Evolutionary conservation across 768 basidiomycete species (phyloP), one percentile per base, ranked within the genome.

Genomic region (Suillus decipiens): DNA sequence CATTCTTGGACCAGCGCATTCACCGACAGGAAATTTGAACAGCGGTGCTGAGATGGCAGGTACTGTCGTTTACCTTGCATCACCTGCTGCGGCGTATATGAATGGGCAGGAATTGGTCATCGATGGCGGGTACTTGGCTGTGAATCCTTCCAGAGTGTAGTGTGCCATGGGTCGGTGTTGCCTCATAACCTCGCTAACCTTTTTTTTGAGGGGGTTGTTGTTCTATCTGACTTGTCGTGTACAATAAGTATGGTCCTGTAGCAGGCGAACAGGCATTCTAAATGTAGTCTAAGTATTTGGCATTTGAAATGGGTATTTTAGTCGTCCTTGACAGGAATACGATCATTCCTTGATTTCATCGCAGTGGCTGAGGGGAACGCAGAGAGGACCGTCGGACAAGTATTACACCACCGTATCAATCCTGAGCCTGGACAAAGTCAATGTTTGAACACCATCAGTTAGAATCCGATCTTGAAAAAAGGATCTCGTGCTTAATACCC

Each of bases 51-150:
- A 93, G 70, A 87, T 92, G 77, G 90, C 89, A 10, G 92, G 89
- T 9, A 90, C 91, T 10, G 90, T 79, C 0, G 81, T 93, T 6
- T 92, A 90, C 72, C 82, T 94, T 6, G 88, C 84, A 8, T 91
- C 90, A 11, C 83, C 79, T 11, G 89, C 90, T 2, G 90, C 89
- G 39, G 85, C 80, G 34, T 93, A 91, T 71, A 85, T 83, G 65
- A 89, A 89, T 65, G 92, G 92, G 14, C 91, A 93, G 70, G 89
- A 93, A 71, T 81, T 94, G 48, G 76, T 86, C 19, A 82, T 93
- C 41, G 92, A 94, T 68, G 92, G 92, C 34, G 89, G 91, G 1
- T 91, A 84, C 71, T 60, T 85, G 1, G 82, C 88, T 15, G 89
- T 92, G 45, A 94, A 93, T 70, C 92, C 92, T 37, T 77, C 86